Evolutionary conservation across 1,139 yeast genomes (phyloP), one percentile per base, ranked within the genome.

Genomic region (Arxiozyma bovina): DNA sequence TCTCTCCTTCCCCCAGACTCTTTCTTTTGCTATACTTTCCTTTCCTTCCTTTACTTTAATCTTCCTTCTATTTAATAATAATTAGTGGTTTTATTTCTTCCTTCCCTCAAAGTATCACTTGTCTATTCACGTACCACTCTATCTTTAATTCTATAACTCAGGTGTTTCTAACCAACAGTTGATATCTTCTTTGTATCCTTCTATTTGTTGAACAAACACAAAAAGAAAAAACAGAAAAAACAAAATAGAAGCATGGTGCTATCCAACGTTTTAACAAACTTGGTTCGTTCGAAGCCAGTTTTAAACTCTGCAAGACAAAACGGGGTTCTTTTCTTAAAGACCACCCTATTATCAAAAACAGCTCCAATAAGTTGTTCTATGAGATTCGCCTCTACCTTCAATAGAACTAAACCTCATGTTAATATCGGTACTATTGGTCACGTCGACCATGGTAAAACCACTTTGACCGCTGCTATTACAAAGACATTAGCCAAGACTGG

Each of bases 401-500:
- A 85, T 73, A 89, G 97, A 76, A 78, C 89, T 61, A 90, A 93
- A 78, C 99, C 99, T 51, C 99, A 93, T 72, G 85, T 93, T 65
- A 93, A 93, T 76, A 80, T 91, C 66, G 98, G 97, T 78, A 91
- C 97, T 71, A 91, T 84, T 70, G 90, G 90, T 63, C 99, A 93
- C 74, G 98, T 93, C 64, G 99, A 93, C 78, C 98, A 93, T 75
- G 99, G 99, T 74, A 93, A 93, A 77, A 91, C 98, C 66, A 91
- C 98, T 53, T 81, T 93, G 72, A 93, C 98, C 58, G 98, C 99
- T 61, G 98, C 99, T 68, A 91, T 93, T 77, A 93, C 99, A 76
- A 93, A 93, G 78, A 93, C 89, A 57, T 80, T 93, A 63, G 79
- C 97, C 53, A 82, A 79, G 66, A 79, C 79, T 68, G 98, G 98